phyloP scores from a whole-genome alignment of 768 basidiomycete genomes.

The Leccinum imitatum region DNA sequence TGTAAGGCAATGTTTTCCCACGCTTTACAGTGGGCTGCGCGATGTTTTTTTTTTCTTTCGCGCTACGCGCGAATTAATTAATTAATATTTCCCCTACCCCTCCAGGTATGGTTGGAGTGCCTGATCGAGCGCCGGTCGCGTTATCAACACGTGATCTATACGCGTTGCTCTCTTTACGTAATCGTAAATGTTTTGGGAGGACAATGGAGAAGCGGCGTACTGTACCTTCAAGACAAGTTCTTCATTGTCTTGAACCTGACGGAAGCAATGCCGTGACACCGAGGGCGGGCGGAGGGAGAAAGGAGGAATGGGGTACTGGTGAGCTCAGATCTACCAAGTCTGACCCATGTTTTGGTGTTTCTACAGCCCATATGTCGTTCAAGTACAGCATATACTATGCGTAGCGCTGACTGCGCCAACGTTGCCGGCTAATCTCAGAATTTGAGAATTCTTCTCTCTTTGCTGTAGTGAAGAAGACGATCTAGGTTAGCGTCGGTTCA shows the following conservation, averaged over 20 bases:
- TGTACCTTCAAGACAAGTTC: not conserved
- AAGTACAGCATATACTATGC: not conserved
- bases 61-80: no score
- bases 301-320: not conserved
- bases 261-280: not conserved
- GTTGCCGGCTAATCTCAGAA: not conserved
- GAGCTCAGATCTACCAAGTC: not conserved
- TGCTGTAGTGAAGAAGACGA: no score
- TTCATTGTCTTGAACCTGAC: not conserved
- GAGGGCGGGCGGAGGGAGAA: no score
- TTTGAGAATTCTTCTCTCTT: no score
- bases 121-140: no score
- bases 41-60: no score
- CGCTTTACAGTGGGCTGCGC: no score
- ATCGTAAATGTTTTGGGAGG: not conserved
- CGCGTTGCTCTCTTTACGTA: not conserved
- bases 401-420: not conserved
- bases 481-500: no score
- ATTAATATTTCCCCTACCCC: no score
- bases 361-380: not conserved
- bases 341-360: not conserved
- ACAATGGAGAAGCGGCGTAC: not conserved
- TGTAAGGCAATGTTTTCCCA: no score
- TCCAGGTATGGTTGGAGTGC: no score
- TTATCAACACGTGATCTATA: not conserved